Evolutionary conservation across 2,329 filamentous ascomycete genomes (phyloP), one percentile per base, ranked within the genome.

Genomic region (Xylariaceae sp.): DNA sequence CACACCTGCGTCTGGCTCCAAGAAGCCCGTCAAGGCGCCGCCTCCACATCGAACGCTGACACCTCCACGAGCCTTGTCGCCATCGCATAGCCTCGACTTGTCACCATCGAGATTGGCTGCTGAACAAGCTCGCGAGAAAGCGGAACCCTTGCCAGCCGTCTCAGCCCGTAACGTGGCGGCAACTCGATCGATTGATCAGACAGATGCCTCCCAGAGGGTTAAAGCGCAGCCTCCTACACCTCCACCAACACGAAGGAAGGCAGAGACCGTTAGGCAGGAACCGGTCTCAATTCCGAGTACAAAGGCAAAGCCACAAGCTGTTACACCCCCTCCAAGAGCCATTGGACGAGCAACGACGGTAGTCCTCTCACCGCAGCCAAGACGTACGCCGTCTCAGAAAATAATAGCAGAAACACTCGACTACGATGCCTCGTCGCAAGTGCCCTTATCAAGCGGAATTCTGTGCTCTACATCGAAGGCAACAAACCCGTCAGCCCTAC

Each of bases 61-160:
- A 10, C 68, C 71, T 3, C 63, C 69, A 13, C 64, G 66, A 50
- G 53, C 60, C 28, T 49, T 60, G 42, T 68, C 63, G 22, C 66
- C 66, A 19, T 55, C 58, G n/a, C 47, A 52, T 44, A 62, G 60
- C 31, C 47, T 53, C 17, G 56, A 60, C 1, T 46, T 55, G 9
- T 64, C 65, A 6, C 63, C 65, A 31, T 63, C 62, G 11, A 58
- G 45, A 44, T 18, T 57, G 22, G 59, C 61, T 42, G 60, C 58
- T 40, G 36, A 58, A 31, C 17, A 50, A 36, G 60, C 54, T 7
- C 60, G 59, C 59, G 56, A 57, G 40, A 60, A 50, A 31, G 51
- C 57, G 19, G 17, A 52, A 14, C 54, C 45, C 14, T 12, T 61
- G 36, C 55, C 58, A 31, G 54, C 60, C 10, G 51, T 53, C 17